Conservation (phyloP, 2,329 filamentous ascomycete genomes). For the Ceratocystis diversiconidia region DNA sequence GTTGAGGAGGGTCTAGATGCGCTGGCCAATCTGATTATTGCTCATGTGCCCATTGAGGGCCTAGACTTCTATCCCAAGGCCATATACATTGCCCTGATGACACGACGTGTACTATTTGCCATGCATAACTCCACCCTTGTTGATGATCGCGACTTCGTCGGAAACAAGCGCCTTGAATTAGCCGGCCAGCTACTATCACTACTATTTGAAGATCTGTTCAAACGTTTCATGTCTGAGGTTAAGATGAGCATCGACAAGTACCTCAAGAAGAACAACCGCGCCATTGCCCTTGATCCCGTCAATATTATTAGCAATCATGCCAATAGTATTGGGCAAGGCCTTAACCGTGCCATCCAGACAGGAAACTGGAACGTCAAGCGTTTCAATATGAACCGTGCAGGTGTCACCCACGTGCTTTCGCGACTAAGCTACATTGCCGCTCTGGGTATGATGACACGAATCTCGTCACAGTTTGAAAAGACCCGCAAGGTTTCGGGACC, state of each 20-base stretch:
- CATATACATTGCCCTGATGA: conserved; percentile 93
- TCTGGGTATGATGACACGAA: conserved; percentile 98
- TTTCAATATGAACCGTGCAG: conserved; percentile 96
- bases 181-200: conserved; percentile 88
- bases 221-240: conserved; percentile 78
- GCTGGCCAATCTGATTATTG: conserved; percentile 81
- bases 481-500: conserved; percentile 92
- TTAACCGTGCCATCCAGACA: conserved; percentile 92
- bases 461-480: conserved; percentile 97
- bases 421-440: conserved; percentile 92
- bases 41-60: conserved; percentile 81
- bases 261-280: conserved; percentile 81
- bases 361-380: conserved; percentile 97
- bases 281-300: conserved; percentile 74
- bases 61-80: conserved; percentile 96
- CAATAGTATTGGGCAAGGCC: conserved; percentile 75
- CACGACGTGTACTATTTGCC: conserved; percentile 87
- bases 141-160: conserved; percentile 93
- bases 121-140: conserved; percentile 78
- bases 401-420: conserved; percentile 91
- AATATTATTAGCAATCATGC: conserved; percentile 73
- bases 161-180: conserved; percentile 89
- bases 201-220: conserved; percentile 95
- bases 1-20: conserved; percentile 88
- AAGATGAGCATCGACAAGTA: conserved; percentile 93